A percentile compares a stretch with the other conserved stretches of the same genome.
Conservation (phyloP, 768 basidiomycete genomes). For the Mycena metata region DNA sequence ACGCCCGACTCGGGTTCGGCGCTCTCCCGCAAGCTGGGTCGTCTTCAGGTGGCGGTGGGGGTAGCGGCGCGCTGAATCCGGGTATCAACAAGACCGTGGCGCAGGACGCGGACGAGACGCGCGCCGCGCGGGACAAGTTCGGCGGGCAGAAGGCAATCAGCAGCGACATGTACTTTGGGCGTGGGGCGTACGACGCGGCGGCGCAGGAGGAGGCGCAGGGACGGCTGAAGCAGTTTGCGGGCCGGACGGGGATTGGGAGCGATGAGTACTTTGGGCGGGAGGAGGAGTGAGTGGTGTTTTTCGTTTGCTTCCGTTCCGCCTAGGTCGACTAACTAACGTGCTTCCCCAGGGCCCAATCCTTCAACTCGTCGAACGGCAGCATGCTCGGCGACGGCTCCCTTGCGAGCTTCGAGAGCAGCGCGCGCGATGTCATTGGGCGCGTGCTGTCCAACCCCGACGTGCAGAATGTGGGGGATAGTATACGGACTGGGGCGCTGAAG, state of each 20-base stretch:
- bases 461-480: constrained; percentile 84
- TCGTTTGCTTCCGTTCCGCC: constrained; percentile 55
- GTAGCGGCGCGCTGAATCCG: constrained; percentile 24
- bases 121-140: constrained; percentile 88
- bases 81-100: constrained; percentile 32
- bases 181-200: constrained; percentile 86
- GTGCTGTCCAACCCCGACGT: constrained; percentile 90
- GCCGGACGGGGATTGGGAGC: constrained; percentile 93
- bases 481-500: constrained; percentile 86
- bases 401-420: constrained; percentile 70
- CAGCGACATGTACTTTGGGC: constrained; percentile 97
- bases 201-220: constrained; percentile 81
- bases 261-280: constrained; percentile 96
- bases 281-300: constrained; percentile 76
- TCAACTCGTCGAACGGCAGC: constrained; percentile 34
- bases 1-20: constrained; percentile 36
- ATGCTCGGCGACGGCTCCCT: constrained; percentile 63
- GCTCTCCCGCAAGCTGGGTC: constrained; percentile 21
- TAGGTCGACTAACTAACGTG: constrained; percentile 24
- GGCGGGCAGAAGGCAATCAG: constrained; percentile 95
- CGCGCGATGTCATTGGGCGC: constrained; percentile 80
- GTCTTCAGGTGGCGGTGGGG: neutral
- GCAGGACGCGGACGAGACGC: constrained; percentile 69
- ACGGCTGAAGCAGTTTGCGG: constrained; percentile 88
- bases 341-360: neutral